Evolutionary conservation across 805 yeast species (phyloP), one percentile per base, ranked within the genome.

Genomic region (Saturnispora zaruensis): DNA sequence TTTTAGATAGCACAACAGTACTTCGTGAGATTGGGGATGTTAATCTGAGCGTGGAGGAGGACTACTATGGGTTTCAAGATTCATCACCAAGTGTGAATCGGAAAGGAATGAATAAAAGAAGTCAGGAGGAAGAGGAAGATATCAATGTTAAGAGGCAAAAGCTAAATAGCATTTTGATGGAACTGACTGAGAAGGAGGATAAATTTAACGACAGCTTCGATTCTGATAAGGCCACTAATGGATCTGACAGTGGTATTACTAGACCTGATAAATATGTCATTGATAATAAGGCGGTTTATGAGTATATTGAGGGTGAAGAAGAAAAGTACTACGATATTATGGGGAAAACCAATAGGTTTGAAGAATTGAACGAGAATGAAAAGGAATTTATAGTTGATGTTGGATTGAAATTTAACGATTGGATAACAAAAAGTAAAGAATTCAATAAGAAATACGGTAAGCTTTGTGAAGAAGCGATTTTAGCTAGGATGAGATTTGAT

Each of bases 401-500:
- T 13, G 53, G 51, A 33, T 23, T 51, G 23, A 55, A 53, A 33
- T 53, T 62, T 23, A 53, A 52, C 9, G 55, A 55, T 13, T 77
- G 81, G 80, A 53, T 67, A 21, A 44, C 50, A 3, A 55, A 61
- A 20, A 76, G 78, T 0, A 60, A 67, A 6, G 32, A 51, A 3
- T 56, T 75, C 25, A 55, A 59, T 21, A 53, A 57, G 8, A 65
- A 65, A 45, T 72, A 75, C 49, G 59, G 65, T 4, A 49, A 53
- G 2, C 59, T 74, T 20, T 57, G 70, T 34, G 57, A 66, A 26
- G 61, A 62, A 42, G 58, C 74, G 18, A 63, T 74, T 3, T 41
- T 59, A 5, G 63, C 70, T 13, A 66, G 80, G 54, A 58, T 70
- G 26, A 69, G 67, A 51, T 61, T 74, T 26, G 70, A 70, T 50